These are phyloP conservation scores for Solanum boliviense DNA, from an alignment of 257 asterid genomes.

Conservation along the genomic window DNA sequence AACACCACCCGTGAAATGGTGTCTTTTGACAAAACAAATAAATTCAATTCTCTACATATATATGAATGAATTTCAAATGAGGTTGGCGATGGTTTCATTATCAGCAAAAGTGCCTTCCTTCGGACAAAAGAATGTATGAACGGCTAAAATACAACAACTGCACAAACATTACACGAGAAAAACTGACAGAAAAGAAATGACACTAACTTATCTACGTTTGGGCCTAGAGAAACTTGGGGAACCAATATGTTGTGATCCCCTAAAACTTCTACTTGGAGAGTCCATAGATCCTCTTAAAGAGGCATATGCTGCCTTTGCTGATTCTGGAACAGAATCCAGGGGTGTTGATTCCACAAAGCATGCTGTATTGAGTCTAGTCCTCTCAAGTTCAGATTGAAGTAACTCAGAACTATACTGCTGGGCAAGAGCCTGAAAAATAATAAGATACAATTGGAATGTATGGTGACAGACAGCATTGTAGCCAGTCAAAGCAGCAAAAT, in stretches of 20 bases:
- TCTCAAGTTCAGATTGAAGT: constrained; percentile 84
- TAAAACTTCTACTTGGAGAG: constrained; percentile 46
- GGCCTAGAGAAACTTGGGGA: constrained; percentile 91
- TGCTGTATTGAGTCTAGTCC: constrained; percentile 88
- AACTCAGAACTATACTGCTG: constrained; percentile 87
- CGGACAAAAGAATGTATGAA: neutral
- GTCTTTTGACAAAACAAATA: too few species aligned
- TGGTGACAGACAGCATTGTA: neutral
- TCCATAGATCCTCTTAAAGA: constrained; percentile 50
- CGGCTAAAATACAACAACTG: neutral
- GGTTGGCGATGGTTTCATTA: neutral
- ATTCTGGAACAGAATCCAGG: constrained; percentile 72
- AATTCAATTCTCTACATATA: neutral
- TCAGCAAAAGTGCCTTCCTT: neutral
- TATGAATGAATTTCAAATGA: neutral
- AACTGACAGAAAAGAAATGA: neutral
- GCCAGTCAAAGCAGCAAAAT: neutral
- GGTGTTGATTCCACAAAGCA: constrained; percentile 86
- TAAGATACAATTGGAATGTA: neutral
- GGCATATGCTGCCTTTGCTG: constrained; percentile 91
- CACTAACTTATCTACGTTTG: constrained; percentile 54
- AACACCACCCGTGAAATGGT: neutral
- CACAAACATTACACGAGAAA: neutral
- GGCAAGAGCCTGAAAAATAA: constrained; percentile 45
- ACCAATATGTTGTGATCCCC: constrained; percentile 41